Conservation (phyloP, 73 alveolate genomes). For the Stentor roeselii region DNA sequence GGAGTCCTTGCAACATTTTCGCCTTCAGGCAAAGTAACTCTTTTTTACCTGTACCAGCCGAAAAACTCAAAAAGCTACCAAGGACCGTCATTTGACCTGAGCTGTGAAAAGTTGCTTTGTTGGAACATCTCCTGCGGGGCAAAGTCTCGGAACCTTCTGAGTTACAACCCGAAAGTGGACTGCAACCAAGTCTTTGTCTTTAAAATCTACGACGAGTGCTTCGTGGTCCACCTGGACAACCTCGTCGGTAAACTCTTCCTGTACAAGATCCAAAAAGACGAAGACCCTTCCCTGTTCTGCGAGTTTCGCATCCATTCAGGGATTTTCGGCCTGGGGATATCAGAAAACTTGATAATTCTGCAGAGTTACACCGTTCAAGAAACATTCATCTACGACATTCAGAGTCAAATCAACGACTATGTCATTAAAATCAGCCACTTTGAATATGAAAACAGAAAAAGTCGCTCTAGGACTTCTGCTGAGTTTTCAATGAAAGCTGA, state of each 20-base stretch:
- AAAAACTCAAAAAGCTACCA: neutral
- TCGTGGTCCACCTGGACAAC: neutral
- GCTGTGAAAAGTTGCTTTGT: neutral
- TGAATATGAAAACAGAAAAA: neutral
- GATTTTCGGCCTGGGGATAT: neutral
- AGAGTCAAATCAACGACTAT: neutral
- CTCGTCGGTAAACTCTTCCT: neutral
- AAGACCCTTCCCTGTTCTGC: neutral
- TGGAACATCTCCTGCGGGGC: neutral
- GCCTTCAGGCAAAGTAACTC: neutral
- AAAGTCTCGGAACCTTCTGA: neutral
- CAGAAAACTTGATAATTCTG: neutral
- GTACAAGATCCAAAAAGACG: neutral
- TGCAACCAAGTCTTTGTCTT: neutral
- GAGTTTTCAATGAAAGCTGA: neutral
- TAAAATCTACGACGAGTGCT: neutral
- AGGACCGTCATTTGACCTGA: neutral
- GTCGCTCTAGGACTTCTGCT: neutral
- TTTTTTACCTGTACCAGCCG: conserved; percentile 1
- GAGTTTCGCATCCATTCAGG: neutral
- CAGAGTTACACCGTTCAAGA: neutral
- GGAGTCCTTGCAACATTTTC: neutral
- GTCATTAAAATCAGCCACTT: neutral
- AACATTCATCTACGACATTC: neutral
- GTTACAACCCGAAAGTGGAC: neutral